Conservation (phyloP, 2,329 filamentous ascomycete species). For the Colletotrichum theobromicola region DNA sequence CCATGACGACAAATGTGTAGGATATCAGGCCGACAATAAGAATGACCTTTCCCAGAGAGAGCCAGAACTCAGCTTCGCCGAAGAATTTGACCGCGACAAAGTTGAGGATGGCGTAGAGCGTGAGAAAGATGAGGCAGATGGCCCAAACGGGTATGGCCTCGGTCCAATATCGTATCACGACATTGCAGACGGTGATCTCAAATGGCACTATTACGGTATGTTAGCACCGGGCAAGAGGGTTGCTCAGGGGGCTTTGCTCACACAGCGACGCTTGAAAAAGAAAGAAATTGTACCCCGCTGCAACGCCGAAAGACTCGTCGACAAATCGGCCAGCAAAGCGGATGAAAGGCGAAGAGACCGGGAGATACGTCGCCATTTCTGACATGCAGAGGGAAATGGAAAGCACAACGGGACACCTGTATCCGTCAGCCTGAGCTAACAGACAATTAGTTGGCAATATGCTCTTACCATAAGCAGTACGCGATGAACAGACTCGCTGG, state of each 20-base stretch:
- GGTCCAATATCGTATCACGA: neutral
- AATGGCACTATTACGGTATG: neutral
- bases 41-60: neutral
- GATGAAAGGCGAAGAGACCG: neutral
- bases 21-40: neutral
- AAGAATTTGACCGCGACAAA: neutral
- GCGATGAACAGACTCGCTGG: neutral
- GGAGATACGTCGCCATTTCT: neutral
- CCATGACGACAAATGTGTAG: neutral
- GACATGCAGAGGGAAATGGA: neutral
- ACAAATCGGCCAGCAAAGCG: neutral
- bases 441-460: rapidly evolving
- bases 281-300: neutral
- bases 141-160: neutral
- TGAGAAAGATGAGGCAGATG: neutral
- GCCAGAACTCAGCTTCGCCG: neutral
- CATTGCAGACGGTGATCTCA: neutral
- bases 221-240: neutral
- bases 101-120: neutral
- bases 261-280: neutral
- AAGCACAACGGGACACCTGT: neutral
- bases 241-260: neutral
- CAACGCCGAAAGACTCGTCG: neutral
- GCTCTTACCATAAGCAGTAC: neutral
- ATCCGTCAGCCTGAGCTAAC: neutral